A percentile compares a stretch with the other conserved stretches of the same genome.
phyloP scores from a whole-genome alignment of 306 rosid genomes.

The Fragaria ananassa region DNA sequence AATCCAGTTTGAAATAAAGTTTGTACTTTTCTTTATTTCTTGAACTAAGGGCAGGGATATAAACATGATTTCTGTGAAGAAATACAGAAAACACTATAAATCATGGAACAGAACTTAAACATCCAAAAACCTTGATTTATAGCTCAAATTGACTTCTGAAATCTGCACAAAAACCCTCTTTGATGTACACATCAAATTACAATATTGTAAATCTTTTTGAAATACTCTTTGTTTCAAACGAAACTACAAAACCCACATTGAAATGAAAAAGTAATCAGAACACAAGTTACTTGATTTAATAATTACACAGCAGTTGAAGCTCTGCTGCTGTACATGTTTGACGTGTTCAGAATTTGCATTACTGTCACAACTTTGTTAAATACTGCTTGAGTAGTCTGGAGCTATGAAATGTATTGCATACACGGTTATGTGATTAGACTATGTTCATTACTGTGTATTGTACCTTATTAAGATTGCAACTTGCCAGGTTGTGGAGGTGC shows the following conservation, averaged over 20 bases:
- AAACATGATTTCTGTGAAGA: not conserved
- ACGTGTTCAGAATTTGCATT: too few species aligned
- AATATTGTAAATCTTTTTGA: not conserved
- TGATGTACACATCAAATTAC: too few species aligned
- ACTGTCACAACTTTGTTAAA: not conserved
- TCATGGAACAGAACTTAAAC: not conserved
- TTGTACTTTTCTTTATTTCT: not conserved
- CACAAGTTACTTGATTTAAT: too few species aligned
- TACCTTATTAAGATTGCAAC: not conserved
- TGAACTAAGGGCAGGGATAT: not conserved
- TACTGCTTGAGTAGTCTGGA: not conserved
- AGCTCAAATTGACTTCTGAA: not conserved
- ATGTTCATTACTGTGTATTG: not conserved
- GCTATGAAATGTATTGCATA: not conserved
- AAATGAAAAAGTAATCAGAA: too few species aligned
- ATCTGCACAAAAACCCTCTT: not conserved
- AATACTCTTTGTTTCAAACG: not conserved
- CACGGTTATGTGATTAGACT: not conserved
- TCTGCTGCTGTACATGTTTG: not conserved
- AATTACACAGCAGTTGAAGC: not conserved
- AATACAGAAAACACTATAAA: not conserved
- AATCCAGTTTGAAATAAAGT: not conserved
- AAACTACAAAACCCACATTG: not conserved
- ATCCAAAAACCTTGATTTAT: not conserved
- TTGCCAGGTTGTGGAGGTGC: conserved; percentile 77